These are phyloP conservation scores for Gentiana dahurica DNA, from an alignment of 257 asterid genomes.

Conservation along the genomic window DNA sequence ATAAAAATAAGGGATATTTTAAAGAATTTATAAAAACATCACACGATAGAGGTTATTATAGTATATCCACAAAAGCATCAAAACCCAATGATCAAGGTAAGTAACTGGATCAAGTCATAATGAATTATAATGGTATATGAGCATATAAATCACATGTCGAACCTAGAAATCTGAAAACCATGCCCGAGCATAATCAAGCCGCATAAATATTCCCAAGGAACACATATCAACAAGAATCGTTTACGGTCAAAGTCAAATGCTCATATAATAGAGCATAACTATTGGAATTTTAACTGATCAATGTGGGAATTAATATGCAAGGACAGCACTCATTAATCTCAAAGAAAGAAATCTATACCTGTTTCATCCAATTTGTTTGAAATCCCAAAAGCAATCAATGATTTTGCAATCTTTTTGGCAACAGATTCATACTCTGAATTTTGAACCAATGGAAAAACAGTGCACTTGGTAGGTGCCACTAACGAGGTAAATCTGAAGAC, in stretches of 20 bases:
- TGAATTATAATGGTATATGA: too few relatives aligned
- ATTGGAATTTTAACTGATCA: neutral
- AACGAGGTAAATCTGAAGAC: constrained; percentile 69
- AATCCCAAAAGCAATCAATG: constrained; percentile 51
- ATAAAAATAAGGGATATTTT: too few relatives aligned
- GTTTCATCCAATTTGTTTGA: constrained; percentile 69
- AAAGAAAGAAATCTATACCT: constrained; percentile 22
- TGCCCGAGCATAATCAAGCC: neutral
- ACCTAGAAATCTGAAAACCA: too few relatives aligned
- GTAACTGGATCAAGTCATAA: too few relatives aligned
- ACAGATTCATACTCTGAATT: constrained; percentile 54
- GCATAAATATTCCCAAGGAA: neutral
- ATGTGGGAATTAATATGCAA: neutral
- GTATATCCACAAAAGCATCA: too few relatives aligned
- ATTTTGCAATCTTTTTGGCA: constrained; percentile 47
- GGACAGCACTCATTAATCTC: too few relatives aligned
- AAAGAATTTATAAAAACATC: too few relatives aligned
- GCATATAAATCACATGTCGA: too few relatives aligned
- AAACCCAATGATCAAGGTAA: too few relatives aligned
- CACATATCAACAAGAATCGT: neutral
- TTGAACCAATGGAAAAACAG: constrained; percentile 78
- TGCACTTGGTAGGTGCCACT: constrained; percentile 75
- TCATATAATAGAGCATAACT: neutral
- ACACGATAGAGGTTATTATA: too few relatives aligned
- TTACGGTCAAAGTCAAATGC: too few relatives aligned